Evolutionary conservation across 768 basidiomycete genomes (phyloP).

Genomic region (Leucocoprinus birnbaumii): DNA sequence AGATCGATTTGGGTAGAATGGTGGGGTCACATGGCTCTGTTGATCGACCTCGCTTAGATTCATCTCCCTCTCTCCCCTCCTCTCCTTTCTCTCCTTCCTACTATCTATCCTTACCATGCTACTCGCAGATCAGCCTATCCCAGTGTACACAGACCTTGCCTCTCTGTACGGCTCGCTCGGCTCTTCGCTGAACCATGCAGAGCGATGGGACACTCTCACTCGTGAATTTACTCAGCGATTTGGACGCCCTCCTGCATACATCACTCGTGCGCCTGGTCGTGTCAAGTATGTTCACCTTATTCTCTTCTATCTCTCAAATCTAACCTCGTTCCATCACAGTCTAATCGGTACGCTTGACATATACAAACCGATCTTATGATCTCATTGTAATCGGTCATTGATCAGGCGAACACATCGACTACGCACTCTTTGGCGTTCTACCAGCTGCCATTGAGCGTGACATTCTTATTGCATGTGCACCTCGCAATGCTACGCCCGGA

Average conservation of each 20-base stretch:
- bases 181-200: slow-evolving; percentile 52
- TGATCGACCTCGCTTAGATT: background rate
- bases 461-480: slow-evolving; percentile 74
- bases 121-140: slow-evolving; percentile 50
- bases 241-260: slow-evolving; percentile 64
- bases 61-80: too few species aligned
- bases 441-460: slow-evolving; percentile 86
- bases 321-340: slow-evolving; percentile 19
- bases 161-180: slow-evolving; percentile 53
- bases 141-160: slow-evolving; percentile 55
- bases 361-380: background rate
- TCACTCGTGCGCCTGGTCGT: slow-evolving; percentile 76
- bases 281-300: slow-evolving; percentile 55
- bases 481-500: slow-evolving; percentile 29
- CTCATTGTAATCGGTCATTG: slow-evolving; percentile 14
- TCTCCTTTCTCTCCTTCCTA: background rate
- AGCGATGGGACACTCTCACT: slow-evolving; percentile 60
- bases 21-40: background rate
- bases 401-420: slow-evolving; percentile 81
- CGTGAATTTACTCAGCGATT: slow-evolving; percentile 62
- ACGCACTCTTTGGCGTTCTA: slow-evolving; percentile 79
- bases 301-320: background rate
- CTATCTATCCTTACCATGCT: too few species aligned
- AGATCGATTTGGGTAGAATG: too few species aligned
- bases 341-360: slow-evolving; percentile 35